phyloP scores from a whole-genome alignment of 495 filamentous ascomycete genomes.

The Hypoxylon rickii region DNA sequence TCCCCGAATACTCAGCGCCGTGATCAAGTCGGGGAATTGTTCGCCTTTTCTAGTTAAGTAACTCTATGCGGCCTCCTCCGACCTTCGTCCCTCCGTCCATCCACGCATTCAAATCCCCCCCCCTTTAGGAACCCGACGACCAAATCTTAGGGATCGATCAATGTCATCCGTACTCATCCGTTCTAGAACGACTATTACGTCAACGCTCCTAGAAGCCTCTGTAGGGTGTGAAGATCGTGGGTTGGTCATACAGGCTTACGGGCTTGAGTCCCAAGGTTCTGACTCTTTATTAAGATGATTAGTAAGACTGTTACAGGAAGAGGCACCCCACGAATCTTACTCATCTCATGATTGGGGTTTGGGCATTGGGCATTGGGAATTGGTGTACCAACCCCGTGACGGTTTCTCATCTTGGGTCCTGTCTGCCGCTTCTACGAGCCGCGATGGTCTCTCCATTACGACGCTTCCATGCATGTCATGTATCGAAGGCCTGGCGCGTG shows the following conservation, averaged over 20 bases:
- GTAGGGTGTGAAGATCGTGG: constrained; percentile 10
- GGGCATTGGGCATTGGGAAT: no score
- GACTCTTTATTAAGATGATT: constrained; percentile 29
- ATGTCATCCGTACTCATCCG: constrained; percentile 13
- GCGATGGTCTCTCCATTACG: constrained; percentile 7
- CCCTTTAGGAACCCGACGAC: constrained; percentile 5
- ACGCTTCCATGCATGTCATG: constrained; percentile 25
- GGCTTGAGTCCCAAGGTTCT: constrained; percentile 18
- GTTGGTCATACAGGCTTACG: constrained; percentile 14
- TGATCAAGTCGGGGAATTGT: not conserved
- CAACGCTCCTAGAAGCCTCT: constrained; percentile 14
- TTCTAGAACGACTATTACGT: constrained; percentile 32
- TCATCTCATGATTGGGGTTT: not conserved
- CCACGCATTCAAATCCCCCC: constrained; percentile 3
- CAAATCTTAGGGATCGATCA: constrained; percentile 20
- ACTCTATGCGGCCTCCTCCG: constrained; percentile 20
- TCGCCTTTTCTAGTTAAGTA: constrained; percentile 22
- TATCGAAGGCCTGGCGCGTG: constrained; percentile 7
- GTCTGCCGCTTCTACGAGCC: constrained; percentile 3
- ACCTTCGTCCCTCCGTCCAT: constrained; percentile 3
- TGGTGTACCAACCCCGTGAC: no score
- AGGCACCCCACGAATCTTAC: constrained; percentile 4
- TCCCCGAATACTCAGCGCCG: no score
- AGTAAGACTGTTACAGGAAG: constrained; percentile 21
- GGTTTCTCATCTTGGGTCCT: constrained; percentile 5